Conservation (phyloP, 352 stramenopile genomes). For the Pythium chondricola region DNA sequence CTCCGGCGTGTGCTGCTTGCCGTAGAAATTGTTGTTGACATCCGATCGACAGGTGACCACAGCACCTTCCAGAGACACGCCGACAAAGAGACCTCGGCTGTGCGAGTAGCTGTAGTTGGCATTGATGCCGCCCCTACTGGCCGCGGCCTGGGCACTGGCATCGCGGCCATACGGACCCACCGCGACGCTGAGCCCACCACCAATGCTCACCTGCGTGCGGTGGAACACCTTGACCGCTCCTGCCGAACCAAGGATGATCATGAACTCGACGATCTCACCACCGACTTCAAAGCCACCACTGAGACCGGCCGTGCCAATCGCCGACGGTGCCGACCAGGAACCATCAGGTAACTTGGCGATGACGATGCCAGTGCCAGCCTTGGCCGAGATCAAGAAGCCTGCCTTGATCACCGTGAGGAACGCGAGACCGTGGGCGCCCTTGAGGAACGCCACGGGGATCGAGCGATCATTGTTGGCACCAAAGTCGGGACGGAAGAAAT, state of each 20-base stretch:
- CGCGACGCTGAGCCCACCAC: conserved; percentile 86
- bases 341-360: conserved; percentile 84
- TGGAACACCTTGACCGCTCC: conserved; percentile 90
- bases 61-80: conserved; percentile 91
- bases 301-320: conserved; percentile 90
- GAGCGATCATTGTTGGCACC: conserved; percentile 66
- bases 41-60: conserved; percentile 87
- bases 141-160: conserved; percentile 75
- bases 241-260: conserved; percentile 92
- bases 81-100: conserved; percentile 90
- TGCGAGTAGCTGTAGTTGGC: conserved; percentile 94
- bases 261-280: conserved; percentile 91
- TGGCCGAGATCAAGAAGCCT: conserved; percentile 77
- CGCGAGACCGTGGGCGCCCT: conserved; percentile 72
- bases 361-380: conserved; percentile 83
- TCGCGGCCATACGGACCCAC: conserved; percentile 88
- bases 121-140: conserved; percentile 64
- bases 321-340: conserved; percentile 89
- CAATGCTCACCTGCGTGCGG: conserved; percentile 87
- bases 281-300: conserved; percentile 83
- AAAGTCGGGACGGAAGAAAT: conserved; percentile 70
- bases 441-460: conserved; percentile 76
- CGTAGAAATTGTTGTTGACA: conserved; percentile 95
- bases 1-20: conserved; percentile 68
- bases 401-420: conserved; percentile 86